Evolutionary conservation across 106 monocot species (phyloP).

Genomic region (Dendrobium officinale): DNA sequence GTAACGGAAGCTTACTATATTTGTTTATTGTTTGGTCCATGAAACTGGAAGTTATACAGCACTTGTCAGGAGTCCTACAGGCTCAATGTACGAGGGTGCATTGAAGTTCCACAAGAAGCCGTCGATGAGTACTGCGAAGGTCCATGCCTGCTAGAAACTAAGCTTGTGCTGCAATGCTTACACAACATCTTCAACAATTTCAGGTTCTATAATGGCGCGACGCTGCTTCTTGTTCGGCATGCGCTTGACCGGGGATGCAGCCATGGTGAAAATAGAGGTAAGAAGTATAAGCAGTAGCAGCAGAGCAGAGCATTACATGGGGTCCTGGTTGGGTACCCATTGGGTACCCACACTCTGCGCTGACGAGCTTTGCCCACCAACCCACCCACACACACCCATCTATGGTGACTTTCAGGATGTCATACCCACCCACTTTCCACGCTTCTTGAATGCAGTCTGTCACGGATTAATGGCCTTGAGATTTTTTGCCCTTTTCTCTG

Average conservation of each 20-base stretch:
- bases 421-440: too few relatives aligned
- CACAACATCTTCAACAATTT: constrained; percentile 49
- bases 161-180: constrained; percentile 69
- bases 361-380: too few relatives aligned
- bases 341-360: too few relatives aligned
- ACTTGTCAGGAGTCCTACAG: constrained; percentile 58
- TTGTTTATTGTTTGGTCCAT: neutral
- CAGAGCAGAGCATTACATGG: too few relatives aligned
- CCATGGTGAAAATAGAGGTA: constrained; percentile 40
- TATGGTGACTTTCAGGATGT: too few relatives aligned
- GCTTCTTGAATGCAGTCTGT: too few relatives aligned
- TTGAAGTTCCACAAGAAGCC: constrained; percentile 35
- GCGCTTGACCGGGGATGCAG: constrained; percentile 56
- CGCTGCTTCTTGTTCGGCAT: constrained; percentile 34
- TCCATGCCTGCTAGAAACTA: constrained; percentile 72
- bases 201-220: constrained; percentile 74
- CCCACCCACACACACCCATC: too few relatives aligned
- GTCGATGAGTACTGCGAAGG: constrained; percentile 70
- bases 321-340: too few relatives aligned
- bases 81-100: constrained; percentile 35
- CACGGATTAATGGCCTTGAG: too few relatives aligned
- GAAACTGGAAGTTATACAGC: constrained; percentile 44
- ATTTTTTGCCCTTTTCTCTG: too few relatives aligned
- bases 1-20: neutral
- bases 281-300: neutral